Base-by-base conservation (phyloP, 106 monocot genomes). In the Triglochin maritima region DNA sequence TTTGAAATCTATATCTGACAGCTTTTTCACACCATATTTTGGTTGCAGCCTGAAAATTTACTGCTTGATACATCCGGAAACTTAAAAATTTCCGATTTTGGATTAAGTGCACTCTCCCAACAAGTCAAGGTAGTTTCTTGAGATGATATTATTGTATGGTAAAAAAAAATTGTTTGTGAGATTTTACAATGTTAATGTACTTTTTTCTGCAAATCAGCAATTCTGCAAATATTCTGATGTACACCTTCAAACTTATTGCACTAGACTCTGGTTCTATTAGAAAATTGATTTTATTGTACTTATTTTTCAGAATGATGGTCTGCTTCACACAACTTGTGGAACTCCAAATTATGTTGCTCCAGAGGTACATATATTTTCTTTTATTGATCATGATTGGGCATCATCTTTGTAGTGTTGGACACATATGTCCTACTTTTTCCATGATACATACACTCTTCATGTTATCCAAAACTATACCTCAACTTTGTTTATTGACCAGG, bases 281-380 rank as follows among this genome's bases (percentile, higher is more conserved):
- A 29, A 29, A 29, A 29, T 29, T 29, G 29, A 29, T 29, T 29
- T 29, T 29, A n/a, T 29, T 29, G 29, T 29, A 29, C 29, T 29
- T 29, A 29, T 29, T 29, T 29, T 77, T 44, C 74, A 80, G 81
- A 75, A 78, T 3, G 83, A 80, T 2, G 78, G 78, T 7, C 51
- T 87, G 53, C 54, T 87, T 2, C 74, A 75, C 1, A 87, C 83
- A 15, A 69, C 83, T 17, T 87, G 87, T 67, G 87, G 87, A 9
- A 83, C 87, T 15, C 87, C 87, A n/a, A 72, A 73, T 45, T 87
- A 87, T 61, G 87, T 87, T n/a, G 81, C 87, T 17, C 87, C 87
- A 12, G 87, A 87, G 83, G 83, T 87, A 67, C 15, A 16, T 52
- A 8, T 29, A 29, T 44, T 13, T 44, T 44, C 17, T 14, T 44